Base-by-base conservation (phyloP, 495 filamentous ascomycete genomes). In the Parathielavia appendiculata region DNA sequence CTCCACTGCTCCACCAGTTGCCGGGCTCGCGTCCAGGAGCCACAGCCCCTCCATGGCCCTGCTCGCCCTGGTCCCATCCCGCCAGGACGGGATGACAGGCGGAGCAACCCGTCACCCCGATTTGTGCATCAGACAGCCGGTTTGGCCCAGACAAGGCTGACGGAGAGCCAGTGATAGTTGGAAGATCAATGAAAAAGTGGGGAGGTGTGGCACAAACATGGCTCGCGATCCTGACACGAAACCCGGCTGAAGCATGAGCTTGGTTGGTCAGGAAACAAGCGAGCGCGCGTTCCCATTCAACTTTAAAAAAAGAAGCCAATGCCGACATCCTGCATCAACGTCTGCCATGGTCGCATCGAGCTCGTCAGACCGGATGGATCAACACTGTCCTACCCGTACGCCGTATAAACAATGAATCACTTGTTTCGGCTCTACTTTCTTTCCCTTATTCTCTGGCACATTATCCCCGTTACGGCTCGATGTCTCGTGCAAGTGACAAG, bases 281-380 rank as follows among this genome's bases (percentile, higher is more conserved):
- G 63, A 61, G 68, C 63, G 67, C 63, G 67, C 66, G 66, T 20
- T 34, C 26, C 56, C 66, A 65, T 58, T 70, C 57, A 67, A n/a
- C n/a, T 68, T 66, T 70, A 66, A 61, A 63, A 64, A 70, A 61
- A 64, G 61, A 57, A 66, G 59, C 64, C 56, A 63, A 65, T 63
- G 50, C 67, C 59, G 49, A 35, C 19, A 58, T 48, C 30, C 49
- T 49, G 51, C 40, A 22, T 30, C 17, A 30, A 47, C 23, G 54
- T 50, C 45, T 10, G 46, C 35, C 34, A 13, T 59, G 48, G 40
- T 45, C 36, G 56, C 35, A 52, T 23, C 50, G 34, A 2, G 13
- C 26, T 34, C 34, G 46, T 51, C 48, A 51, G 34, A 38, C 48
- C 30, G 48, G 16, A 14, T 19, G 10, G 4, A 51, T 51, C 48